Conservation (phyloP, 164 flowering plant species). For the Aristolochia contorta region DNA sequence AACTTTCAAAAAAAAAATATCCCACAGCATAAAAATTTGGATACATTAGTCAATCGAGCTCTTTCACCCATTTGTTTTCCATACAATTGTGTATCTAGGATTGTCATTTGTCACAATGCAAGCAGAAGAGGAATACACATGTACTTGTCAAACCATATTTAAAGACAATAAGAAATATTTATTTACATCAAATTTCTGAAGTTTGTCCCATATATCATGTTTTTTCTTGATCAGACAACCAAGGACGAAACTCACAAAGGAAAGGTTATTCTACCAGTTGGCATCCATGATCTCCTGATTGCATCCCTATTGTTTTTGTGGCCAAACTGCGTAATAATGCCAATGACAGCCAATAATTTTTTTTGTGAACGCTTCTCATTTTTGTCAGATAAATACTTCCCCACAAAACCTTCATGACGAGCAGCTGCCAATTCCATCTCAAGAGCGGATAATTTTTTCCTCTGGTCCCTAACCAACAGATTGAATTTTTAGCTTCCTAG, state of each 20-base stretch:
- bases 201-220: no score
- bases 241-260: slow-evolving; percentile 13
- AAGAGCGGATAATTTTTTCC: slow-evolving; percentile 60
- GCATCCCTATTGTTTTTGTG: slow-evolving; percentile 71
- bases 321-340: slow-evolving; percentile 67
- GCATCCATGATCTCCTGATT: slow-evolving; percentile 89
- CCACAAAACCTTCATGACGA: slow-evolving; percentile 59
- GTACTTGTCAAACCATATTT: no score
- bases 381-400: slow-evolving; percentile 35
- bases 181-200: no score
- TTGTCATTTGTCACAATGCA: no score
- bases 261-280: slow-evolving; percentile 44
- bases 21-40: no score
- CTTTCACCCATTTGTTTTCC: no score
- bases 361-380: slow-evolving; percentile 31
- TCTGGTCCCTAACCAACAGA: slow-evolving; percentile 54
- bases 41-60: no score
- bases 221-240: slow-evolving; percentile 1
- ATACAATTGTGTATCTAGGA: no score
- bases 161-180: no score
- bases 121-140: no score
- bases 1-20: no score
- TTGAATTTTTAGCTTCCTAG: not conserved
- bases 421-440: slow-evolving; percentile 77
- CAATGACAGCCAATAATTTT: slow-evolving; percentile 57